A percentile compares a stretch with the other conserved stretches of the same genome.
Conservation (phyloP, 257 asterid genomes). For the Euphrasia confusa region DNA sequence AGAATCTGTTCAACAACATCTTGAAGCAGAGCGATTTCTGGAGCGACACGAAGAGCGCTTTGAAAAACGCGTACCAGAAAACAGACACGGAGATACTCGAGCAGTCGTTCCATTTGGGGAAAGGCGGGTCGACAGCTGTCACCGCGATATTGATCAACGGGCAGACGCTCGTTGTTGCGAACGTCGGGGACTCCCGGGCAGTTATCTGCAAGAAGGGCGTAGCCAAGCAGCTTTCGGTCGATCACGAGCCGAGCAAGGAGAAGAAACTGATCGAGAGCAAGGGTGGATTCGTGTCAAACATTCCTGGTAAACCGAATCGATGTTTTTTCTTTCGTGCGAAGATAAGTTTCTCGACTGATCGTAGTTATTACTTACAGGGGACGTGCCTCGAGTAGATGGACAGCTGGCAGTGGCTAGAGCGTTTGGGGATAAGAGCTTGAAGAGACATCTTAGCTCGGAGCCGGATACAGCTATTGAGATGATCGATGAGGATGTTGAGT, state of each 20-base stretch:
- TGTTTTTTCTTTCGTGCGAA: not conserved
- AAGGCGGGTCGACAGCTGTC: slow-evolving; percentile 94
- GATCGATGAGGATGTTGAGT: slow-evolving; percentile 67
- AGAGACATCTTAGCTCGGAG: slow-evolving; percentile 79
- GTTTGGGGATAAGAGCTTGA: slow-evolving; percentile 90
- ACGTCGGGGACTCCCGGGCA: slow-evolving; percentile 93
- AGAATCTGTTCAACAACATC: slow-evolving; percentile 59
- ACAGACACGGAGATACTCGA: slow-evolving; percentile 72
- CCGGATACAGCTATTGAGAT: slow-evolving; percentile 54
- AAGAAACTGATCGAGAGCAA: slow-evolving; percentile 72
- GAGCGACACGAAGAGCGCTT: slow-evolving; percentile 54
- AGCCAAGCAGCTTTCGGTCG: slow-evolving; percentile 78
- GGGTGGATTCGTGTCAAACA: slow-evolving; percentile 86
- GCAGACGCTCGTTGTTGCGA: slow-evolving; percentile 77
- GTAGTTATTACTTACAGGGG: slow-evolving; percentile 35
- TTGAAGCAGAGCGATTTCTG: slow-evolving; percentile 77
- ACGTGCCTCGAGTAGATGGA: slow-evolving; percentile 94
- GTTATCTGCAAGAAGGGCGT: slow-evolving; percentile 57
- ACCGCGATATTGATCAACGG: slow-evolving; percentile 75
- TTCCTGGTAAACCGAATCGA: slow-evolving; percentile 52
- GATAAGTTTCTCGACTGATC: not conserved
- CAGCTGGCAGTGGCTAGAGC: slow-evolving; percentile 95
- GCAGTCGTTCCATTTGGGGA: slow-evolving; percentile 57
- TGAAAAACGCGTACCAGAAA: slow-evolving; percentile 52
- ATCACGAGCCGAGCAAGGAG: slow-evolving; percentile 85